Percentiles rank a stretch among this genome's conserved stretches.
phyloP scores from a whole-genome alignment of 2,329 filamentous ascomycete genomes.

The Lecanoromycetidae sp. region DNA sequence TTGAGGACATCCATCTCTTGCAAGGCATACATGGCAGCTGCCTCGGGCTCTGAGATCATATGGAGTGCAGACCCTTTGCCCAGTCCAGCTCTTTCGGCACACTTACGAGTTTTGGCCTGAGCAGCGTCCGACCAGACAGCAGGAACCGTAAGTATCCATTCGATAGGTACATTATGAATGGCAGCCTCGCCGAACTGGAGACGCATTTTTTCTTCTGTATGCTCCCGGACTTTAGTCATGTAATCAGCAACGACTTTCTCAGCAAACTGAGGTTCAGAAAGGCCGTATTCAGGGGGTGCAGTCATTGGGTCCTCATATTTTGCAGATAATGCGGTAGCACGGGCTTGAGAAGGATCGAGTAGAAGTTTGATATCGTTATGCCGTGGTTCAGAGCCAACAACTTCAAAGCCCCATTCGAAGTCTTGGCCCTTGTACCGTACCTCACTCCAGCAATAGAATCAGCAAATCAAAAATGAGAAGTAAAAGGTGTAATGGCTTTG shows the following conservation, averaged over 20 bases:
- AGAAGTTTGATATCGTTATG: slow-evolving; percentile 41
- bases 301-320: slow-evolving; percentile 6
- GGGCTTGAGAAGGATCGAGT: slow-evolving; percentile 18
- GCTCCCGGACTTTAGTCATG: slow-evolving; percentile 36
- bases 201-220: slow-evolving; percentile 36
- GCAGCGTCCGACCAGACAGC: slow-evolving; percentile 27
- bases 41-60: slow-evolving; percentile 22
- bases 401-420: slow-evolving; percentile 41
- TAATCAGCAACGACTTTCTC: slow-evolving; percentile 37
- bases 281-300: slow-evolving; percentile 17
- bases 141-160: slow-evolving; percentile 19
- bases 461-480: too few relatives aligned
- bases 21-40: slow-evolving; percentile 25
- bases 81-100: slow-evolving; percentile 18
- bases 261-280: too few relatives aligned
- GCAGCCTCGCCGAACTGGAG: neutral
- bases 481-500: too few relatives aligned
- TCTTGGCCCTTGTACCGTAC: slow-evolving; percentile 32
- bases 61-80: slow-evolving; percentile 1
- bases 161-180: too few relatives aligned
- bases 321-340: neutral
- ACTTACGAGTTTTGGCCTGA: slow-evolving; percentile 21
- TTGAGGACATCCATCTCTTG: slow-evolving; percentile 18
- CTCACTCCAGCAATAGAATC: slow-evolving; percentile 19
- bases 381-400: slow-evolving; percentile 28